Conservation (phyloP, 1,284 basidiomycete species). For the Ceratobasidium theobromae region DNA sequence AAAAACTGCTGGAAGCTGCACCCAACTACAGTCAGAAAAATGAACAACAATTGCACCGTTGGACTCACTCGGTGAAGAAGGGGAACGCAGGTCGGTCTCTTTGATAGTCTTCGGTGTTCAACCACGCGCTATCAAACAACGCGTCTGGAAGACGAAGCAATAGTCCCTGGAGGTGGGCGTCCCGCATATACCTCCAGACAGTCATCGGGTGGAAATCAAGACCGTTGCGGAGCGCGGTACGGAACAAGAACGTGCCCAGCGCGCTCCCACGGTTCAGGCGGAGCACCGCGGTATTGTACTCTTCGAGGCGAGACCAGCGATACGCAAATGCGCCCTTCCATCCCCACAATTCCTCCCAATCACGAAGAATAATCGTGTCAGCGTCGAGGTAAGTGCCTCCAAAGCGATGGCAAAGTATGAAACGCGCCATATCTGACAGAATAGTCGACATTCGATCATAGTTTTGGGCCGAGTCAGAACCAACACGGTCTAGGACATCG, state of each 20-base stretch:
- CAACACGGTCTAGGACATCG: slow-evolving; percentile 55
- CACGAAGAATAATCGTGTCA: slow-evolving; percentile 82
- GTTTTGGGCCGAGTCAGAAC: slow-evolving; percentile 55
- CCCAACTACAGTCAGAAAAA: background rate
- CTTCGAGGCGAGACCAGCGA: slow-evolving; percentile 76
- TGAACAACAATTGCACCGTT: background rate
- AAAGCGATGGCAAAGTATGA: slow-evolving; percentile 81
- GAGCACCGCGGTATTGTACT: slow-evolving; percentile 85
- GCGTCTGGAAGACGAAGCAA: slow-evolving; percentile 80
- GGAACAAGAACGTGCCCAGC: slow-evolving; percentile 78
- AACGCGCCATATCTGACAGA: slow-evolving; percentile 84
- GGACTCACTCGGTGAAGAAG: slow-evolving; percentile 70
- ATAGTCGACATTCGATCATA: slow-evolving; percentile 68
- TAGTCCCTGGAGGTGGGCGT: slow-evolving; percentile 71
- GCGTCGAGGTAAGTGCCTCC: slow-evolving; percentile 87
- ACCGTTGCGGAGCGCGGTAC: slow-evolving; percentile 80
- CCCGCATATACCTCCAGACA: slow-evolving; percentile 74
- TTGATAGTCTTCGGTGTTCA: slow-evolving; percentile 81
- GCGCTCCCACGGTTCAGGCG: slow-evolving; percentile 81
- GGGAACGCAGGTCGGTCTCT: slow-evolving; percentile 81
- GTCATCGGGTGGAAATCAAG: slow-evolving; percentile 89
- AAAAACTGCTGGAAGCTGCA: slow-evolving; percentile 76
- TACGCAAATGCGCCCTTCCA: slow-evolving; percentile 88
- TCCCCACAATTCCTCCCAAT: slow-evolving; percentile 90
- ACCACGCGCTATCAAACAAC: slow-evolving; percentile 84